A percentile compares a stretch with the other conserved stretches of the same genome.
phyloP scores from a whole-genome alignment of 2,329 filamentous ascomycete genomes.

The Lasiodiplodia citricola region DNA sequence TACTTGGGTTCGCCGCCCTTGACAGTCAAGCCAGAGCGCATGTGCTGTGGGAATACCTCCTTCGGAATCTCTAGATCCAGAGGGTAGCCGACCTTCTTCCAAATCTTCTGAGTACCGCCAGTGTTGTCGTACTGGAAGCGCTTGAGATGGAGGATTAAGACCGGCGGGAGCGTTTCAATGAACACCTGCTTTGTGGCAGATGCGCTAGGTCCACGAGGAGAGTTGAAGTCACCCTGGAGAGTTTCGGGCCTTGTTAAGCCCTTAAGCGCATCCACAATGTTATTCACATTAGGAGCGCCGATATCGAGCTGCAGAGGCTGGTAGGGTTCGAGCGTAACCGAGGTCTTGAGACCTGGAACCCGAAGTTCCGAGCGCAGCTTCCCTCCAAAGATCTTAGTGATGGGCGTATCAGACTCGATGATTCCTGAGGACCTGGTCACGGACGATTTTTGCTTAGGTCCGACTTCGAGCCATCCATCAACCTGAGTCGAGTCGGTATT shows the following conservation, averaged over 20 bases:
- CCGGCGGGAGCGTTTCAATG: constrained; percentile 87
- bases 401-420: constrained; percentile 74
- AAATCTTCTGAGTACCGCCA: constrained; percentile 92
- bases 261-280: constrained; percentile 89
- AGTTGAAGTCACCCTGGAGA: constrained; percentile 83
- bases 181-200: constrained; percentile 92
- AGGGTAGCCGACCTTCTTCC: constrained; percentile 97
- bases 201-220: constrained; percentile 75
- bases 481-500: constrained; percentile 51
- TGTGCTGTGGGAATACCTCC: constrained; percentile 81
- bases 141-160: constrained; percentile 93
- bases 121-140: constrained; percentile 94
- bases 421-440: constrained; percentile 85
- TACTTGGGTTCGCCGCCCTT: constrained; percentile 80
- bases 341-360: constrained; percentile 85
- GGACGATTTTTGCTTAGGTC: constrained; percentile 85
- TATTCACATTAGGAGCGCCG: constrained; percentile 81
- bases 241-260: constrained; percentile 83
- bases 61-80: constrained; percentile 92
- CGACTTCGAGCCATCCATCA: constrained; percentile 90
- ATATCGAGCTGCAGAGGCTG: constrained; percentile 96
- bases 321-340: constrained; percentile 90
- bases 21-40: constrained; percentile 67
- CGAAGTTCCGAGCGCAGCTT: constrained; percentile 87
- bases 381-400: constrained; percentile 94